Evolutionary conservation across 2,329 filamentous ascomycete genomes (phyloP).

Genomic region (Davidsoniella virescens): DNA sequence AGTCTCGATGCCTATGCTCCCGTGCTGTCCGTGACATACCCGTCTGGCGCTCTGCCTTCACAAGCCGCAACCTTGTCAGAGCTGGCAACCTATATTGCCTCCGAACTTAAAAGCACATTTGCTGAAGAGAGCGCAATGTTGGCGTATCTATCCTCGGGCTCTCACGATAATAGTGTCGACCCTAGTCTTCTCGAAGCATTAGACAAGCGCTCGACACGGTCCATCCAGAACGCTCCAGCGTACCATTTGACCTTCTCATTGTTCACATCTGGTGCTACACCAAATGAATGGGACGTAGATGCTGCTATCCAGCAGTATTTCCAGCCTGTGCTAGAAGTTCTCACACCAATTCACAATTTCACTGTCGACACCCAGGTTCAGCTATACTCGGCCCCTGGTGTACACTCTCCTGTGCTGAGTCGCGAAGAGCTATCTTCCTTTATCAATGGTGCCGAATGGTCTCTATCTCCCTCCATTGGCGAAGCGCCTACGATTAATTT

Average conservation of each 20-base stretch:
- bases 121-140: conserved; percentile 80
- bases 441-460: conserved; percentile 97
- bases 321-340: conserved; percentile 60
- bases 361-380: conserved; percentile 94
- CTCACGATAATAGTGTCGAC: conserved; percentile 29
- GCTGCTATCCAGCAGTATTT: conserved; percentile 66
- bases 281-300: conserved; percentile 86
- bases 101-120: conserved; percentile 62
- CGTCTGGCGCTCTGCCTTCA: conserved; percentile 49
- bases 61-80: conserved; percentile 48
- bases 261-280: conserved; percentile 62
- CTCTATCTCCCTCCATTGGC: conserved; percentile 83
- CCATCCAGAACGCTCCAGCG: conserved; percentile 79
- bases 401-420: conserved; percentile 47
- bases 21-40: conserved; percentile 62
- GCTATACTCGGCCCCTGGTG: conserved; percentile 64
- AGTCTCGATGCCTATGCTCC: conserved; percentile 55
- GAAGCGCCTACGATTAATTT: conserved; percentile 92
- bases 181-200: conserved; percentile 38
- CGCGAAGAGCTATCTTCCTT: conserved; percentile 86
- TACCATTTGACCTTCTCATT: conserved; percentile 95
- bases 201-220: conserved; percentile 60
- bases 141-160: conserved; percentile 45
- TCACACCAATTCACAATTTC: conserved; percentile 80
- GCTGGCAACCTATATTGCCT: conserved; percentile 62